Evolutionary conservation across 768 basidiomycete species (phyloP), one percentile per base, ranked within the genome.

Genomic region (Dioszegia crocea): DNA sequence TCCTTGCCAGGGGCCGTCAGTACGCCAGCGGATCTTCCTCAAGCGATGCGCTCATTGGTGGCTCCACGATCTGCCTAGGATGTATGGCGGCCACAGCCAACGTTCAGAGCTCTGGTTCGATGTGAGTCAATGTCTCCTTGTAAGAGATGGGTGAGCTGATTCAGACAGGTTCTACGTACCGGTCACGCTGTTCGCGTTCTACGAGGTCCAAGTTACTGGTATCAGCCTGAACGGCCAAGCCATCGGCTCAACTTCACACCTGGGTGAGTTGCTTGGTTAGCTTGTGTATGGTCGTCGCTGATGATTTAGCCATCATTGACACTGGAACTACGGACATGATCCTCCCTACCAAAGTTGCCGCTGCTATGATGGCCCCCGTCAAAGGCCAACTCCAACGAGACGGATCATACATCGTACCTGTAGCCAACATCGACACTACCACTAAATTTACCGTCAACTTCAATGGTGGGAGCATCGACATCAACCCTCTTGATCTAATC

Each of bases 401-500:
- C 26, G 57, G 57, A 4, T 49, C 46, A 10, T 59, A 59, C 49
- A 12, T 51, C 23, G 57, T 59, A 2, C 57, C 57, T 17, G 57
- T 47, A 5, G 23, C 8, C 11, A 44, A 29, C 19, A 40, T 59
- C 40, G 23, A 43, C 30, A 43, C 39, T 10, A 59, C 8, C 16
- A 50, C 57, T 1, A 8, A 36, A 19, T 59, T 59, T 38, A 39
- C 39, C 14, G 14, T 59, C 49, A 59, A 40, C 41, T 51, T 59
- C 24, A 30, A 17, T 30, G n/a, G 29, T 16, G 47, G 40, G 12
- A 49, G 36, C n/a, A 43, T 43, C 49, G 51, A 40, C 19, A 31
- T 59, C 47, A 51, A 51, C 48, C 33, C 38, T 9, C 49, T 59
- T 11, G 57, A 59, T 33, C 49, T 59, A 2, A 59, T 59, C 31